Percentiles rank a stretch among this genome's conserved stretches.
phyloP scores from a whole-genome alignment of 2,329 filamentous ascomycete species.

The Diaporthe velutina region DNA sequence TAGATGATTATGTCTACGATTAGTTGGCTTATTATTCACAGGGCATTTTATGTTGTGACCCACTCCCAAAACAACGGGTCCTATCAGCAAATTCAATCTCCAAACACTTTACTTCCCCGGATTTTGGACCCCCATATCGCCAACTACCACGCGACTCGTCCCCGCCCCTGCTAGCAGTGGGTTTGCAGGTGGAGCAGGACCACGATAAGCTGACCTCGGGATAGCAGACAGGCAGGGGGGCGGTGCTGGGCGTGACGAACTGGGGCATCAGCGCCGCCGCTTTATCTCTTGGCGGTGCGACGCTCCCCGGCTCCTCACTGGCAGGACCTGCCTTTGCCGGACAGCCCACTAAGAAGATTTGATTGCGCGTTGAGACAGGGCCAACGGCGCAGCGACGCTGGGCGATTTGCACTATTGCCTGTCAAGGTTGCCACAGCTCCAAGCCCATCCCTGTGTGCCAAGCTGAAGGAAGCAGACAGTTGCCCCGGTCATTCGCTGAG shows the following conservation, averaged over 20 bases:
- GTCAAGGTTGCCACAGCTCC: constrained; percentile 14
- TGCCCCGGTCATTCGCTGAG: constrained; percentile 16
- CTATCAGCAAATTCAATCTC: constrained; percentile 20
- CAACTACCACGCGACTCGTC: constrained; percentile 20
- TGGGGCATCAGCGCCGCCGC: constrained; percentile 24
- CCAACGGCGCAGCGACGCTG: background rate
- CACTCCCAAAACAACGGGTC: constrained; percentile 11
- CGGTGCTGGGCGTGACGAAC: constrained; percentile 26
- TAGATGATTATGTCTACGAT: background rate
- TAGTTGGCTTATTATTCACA: background rate
- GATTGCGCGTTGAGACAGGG: constrained; percentile 30
- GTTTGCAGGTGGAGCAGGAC: constrained; percentile 20
- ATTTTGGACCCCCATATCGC: constrained; percentile 9
- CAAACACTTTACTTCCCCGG: constrained; percentile 5
- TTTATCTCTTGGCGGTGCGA: constrained; percentile 31
- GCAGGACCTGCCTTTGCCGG: constrained; percentile 22
- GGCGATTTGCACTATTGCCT: constrained; percentile 5
- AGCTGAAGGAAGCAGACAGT: constrained; percentile 23
- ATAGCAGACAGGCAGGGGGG: background rate
- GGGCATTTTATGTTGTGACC: background rate
- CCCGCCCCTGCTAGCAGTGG: constrained; percentile 6
- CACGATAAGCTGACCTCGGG: constrained; percentile 27
- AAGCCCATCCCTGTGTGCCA: constrained; percentile 23
- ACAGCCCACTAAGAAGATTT: constrained; percentile 5
- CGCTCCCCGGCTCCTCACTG: constrained; percentile 13